Evolutionary conservation across 1,284 basidiomycete species (phyloP).

Genomic region (Mixia osmundae): DNA sequence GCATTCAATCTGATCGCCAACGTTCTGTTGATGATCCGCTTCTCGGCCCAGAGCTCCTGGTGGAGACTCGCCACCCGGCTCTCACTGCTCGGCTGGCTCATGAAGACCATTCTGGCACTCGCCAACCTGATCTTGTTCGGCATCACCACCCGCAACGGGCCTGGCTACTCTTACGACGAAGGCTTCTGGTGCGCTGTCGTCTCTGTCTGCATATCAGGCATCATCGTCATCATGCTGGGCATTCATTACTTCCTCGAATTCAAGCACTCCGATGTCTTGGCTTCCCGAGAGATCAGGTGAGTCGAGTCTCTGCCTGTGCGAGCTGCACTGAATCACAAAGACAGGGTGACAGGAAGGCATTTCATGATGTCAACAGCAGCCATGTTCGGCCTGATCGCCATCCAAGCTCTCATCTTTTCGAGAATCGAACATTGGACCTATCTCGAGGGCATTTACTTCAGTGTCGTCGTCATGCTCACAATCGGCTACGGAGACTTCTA

Average conservation of each 20-base stretch:
- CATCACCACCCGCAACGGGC: conserved; percentile 17
- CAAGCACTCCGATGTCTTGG: conserved; percentile 2
- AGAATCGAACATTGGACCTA: conserved; percentile 11
- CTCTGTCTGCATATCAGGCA: conserved; percentile 21
- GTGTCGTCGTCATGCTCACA: conserved; percentile 17
- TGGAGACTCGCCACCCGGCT: conserved; percentile 21
- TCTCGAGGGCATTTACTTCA: conserved; percentile 18
- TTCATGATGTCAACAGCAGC: background rate
- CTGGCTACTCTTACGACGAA: conserved; percentile 21
- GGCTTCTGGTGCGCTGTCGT: conserved; percentile 27
- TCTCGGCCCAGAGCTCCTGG: conserved; percentile 19
- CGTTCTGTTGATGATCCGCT: conserved; percentile 24
- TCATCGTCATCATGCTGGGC: conserved; percentile 22
- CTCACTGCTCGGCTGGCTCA: conserved; percentile 24
- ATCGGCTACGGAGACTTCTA: conserved; percentile 18
- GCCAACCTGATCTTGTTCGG: conserved; percentile 25
- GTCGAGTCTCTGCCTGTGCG: background rate
- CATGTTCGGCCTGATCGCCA: conserved; percentile 8
- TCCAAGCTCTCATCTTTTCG: conserved; percentile 15
- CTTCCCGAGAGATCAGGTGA: background rate
- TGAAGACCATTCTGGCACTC: conserved; percentile 22
- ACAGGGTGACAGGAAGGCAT: background rate
- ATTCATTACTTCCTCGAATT: conserved; percentile 23
- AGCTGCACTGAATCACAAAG: conserved; percentile 2
- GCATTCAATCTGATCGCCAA: conserved; percentile 26